phyloP scores from a whole-genome alignment of 805 yeast species.

The Cyberlindnera meyerae region DNA sequence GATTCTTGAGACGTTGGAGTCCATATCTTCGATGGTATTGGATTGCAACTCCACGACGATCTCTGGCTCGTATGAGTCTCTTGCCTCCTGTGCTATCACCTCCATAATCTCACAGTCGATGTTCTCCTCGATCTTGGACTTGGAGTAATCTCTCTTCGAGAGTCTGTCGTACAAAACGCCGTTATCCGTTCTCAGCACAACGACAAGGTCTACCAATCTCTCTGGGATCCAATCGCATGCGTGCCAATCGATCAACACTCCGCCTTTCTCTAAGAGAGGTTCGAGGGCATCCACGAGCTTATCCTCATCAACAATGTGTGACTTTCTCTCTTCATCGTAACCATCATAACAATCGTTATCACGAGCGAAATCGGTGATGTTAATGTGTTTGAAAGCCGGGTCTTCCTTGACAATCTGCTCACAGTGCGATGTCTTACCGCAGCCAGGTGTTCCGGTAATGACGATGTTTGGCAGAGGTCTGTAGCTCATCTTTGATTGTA shows the following conservation, averaged over 20 bases:
- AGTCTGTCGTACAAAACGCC: conserved; percentile 69
- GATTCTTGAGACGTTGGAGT: conserved; percentile 75
- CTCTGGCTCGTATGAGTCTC: conserved; percentile 71
- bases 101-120: conserved; percentile 97
- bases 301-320: conserved; percentile 91
- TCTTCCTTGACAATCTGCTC: conserved; percentile 49
- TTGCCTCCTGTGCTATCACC: conserved; percentile 80
- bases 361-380: conserved; percentile 79
- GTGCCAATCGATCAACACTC: conserved; percentile 93
- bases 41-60: conserved; percentile 79
- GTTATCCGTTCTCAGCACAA: conserved; percentile 80
- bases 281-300: conserved; percentile 77
- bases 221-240: conserved; percentile 95
- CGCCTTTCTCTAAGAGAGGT: conserved; percentile 77
- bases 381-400: conserved; percentile 44
- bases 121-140: conserved; percentile 82
- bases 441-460: conserved; percentile 94
- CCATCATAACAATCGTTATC: conserved; percentile 74
- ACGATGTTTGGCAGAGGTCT: conserved; percentile 61
- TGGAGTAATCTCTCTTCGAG: conserved; percentile 69
- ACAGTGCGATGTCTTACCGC: conserved; percentile 81
- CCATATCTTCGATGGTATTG: conserved; percentile 70
- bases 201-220: conserved; percentile 83
- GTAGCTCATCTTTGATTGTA: conserved; percentile 11
- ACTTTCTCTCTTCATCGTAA: conserved; percentile 78